Percentiles rank a stretch among this genome's conserved stretches.
These are phyloP conservation scores for Monosporozyma aerobia DNA, from an alignment of 805 yeast species.

Conservation along the genomic window DNA sequence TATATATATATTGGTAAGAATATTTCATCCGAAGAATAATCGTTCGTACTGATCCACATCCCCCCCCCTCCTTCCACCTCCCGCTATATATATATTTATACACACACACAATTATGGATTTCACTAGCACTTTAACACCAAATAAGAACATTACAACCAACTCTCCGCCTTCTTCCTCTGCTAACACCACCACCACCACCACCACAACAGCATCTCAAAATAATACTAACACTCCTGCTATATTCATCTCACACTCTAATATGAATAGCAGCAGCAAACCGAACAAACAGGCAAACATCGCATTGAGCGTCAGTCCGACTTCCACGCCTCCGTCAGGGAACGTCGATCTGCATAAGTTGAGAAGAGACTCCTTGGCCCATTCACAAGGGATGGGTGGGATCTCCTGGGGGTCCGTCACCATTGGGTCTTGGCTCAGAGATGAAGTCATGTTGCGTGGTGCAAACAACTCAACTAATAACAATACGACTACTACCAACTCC, in stretches of 20 bases:
- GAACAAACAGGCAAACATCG: background rate
- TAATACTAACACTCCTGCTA: background rate
- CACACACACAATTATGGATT: no score
- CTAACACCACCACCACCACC: background rate
- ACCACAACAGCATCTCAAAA: background rate
- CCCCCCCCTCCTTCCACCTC: no score
- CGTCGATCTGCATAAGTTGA: slow-evolving; percentile 3
- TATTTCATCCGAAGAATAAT: no score
- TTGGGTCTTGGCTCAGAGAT: slow-evolving; percentile 93
- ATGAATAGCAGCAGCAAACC: background rate
- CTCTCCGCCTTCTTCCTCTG: background rate
- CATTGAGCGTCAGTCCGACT: slow-evolving; percentile 6
- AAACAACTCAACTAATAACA: background rate
- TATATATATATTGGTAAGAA: no score
- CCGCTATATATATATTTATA: no score
- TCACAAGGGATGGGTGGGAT: slow-evolving; percentile 98
- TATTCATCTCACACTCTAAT: background rate
- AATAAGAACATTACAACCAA: background rate
- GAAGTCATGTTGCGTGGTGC: slow-evolving; percentile 59
- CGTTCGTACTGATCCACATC: no score
- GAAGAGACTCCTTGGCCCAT: slow-evolving; percentile 84
- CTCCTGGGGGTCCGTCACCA: slow-evolving; percentile 92
- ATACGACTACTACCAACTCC: background rate
- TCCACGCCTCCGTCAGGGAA: background rate
- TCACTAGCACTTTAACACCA: background rate